These are phyloP conservation scores for Leptosphaerulina australis DNA, from an alignment of 2,329 filamentous ascomycete genomes.

Conservation along the genomic window DNA sequence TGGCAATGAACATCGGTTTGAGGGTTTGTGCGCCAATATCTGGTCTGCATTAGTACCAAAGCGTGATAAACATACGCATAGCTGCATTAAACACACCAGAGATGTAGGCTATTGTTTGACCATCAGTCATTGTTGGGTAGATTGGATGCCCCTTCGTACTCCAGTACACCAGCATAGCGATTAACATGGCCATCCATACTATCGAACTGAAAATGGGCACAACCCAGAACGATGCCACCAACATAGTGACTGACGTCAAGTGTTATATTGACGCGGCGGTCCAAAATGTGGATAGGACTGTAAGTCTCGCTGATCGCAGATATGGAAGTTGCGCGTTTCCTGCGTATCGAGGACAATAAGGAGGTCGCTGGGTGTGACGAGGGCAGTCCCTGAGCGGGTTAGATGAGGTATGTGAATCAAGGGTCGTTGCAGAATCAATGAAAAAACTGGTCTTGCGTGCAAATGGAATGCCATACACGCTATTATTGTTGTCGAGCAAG, in stretches of 20 bases:
- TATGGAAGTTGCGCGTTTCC: constrained; percentile 2
- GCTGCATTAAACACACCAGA: constrained; percentile 58
- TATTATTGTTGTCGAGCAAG: constrained; percentile 12
- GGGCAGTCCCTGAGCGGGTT: constrained; percentile 9
- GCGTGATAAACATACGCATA: too few relatives aligned
- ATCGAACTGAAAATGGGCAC: constrained; percentile 71
- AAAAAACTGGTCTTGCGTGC: constrained; percentile 12
- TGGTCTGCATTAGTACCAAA: constrained; percentile 30
- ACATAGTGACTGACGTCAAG: constrained; percentile 30
- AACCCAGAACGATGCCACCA: constrained; percentile 60
- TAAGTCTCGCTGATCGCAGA: neutral
- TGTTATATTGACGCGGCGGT: neutral
- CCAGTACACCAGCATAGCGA: constrained; percentile 76
- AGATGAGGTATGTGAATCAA: constrained; percentile 5
- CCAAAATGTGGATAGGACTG: neutral
- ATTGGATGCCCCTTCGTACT: constrained; percentile 60
- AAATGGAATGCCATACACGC: constrained; percentile 19
- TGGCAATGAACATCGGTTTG: constrained; percentile 79
- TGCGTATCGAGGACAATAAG: constrained; percentile 1
- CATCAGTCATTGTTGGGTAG: constrained; percentile 65
- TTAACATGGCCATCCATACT: constrained; percentile 63
- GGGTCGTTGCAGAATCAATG: constrained; percentile 9
- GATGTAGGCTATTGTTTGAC: constrained; percentile 72
- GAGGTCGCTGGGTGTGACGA: neutral
- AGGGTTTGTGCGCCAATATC: constrained; percentile 66